Evolutionary conservation across 2,329 filamentous ascomycete species (phyloP), one percentile per base, ranked within the genome.

Genomic region (Verticillium nubilum): DNA sequence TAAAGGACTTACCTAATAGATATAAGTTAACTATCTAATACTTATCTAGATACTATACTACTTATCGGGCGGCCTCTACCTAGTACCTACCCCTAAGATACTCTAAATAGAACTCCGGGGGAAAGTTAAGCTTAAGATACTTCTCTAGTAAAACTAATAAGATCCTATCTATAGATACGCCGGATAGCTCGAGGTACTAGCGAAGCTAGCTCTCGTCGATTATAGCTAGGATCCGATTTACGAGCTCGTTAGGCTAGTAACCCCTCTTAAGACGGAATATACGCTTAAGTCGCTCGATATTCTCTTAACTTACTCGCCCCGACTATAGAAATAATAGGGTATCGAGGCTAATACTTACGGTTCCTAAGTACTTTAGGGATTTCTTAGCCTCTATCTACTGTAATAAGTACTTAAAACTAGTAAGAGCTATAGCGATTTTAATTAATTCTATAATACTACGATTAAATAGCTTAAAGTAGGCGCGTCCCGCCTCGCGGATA

Each of bases 21-120:
- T 69, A 73, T n/a, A 72, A 58, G 61, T 73, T 67, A 2, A 72
- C 68, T n/a, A 60, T 66, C 69, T 65, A 73, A 23, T 31, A 52
- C 26, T 37, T 13, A 26, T 56, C 57, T 15, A 17, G 27, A 19
- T 31, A 17, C 12, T 19, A 29, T 56, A 57, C 29, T 26, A 56
- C 53, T 53, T 60, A 19, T 27, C 50, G 42, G 13, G 50, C 59
- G 27, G 60, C 60, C 31, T 62, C 23, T 19, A 62, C 56, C 31
- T 66, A 61, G 63, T 71, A 60, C 54, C 60, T 59, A 25, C 70
- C 66, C 60, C 70, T 62, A 27, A 73, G 66, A 52, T 66, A 66
- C 42, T 63, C 42, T 15, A 72, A 57, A 52, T 63, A 53, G 56
- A 60, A 59, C 52, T 64, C 59, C 5, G 35, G 25, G 15, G 53